phyloP scores from a whole-genome alignment of 192 early-diverging fungal genomes.

The Jimgerdemannia flammicorona region DNA sequence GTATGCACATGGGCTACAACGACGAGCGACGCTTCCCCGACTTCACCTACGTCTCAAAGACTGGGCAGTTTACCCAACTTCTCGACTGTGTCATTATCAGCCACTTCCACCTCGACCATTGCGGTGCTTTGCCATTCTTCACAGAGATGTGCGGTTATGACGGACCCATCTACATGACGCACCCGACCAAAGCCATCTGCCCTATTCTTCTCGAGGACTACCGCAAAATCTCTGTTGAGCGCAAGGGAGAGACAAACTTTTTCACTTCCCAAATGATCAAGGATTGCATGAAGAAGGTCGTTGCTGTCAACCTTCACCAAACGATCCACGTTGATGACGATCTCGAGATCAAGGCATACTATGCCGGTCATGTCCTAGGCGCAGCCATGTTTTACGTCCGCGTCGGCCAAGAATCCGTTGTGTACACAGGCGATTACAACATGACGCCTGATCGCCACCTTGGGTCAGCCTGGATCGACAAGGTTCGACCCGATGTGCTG shows the following conservation, averaged over 20 bases:
- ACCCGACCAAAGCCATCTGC: conserved; percentile 93
- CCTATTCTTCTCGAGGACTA: conserved; percentile 93
- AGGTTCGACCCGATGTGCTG: conserved; percentile 83
- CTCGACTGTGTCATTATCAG: conserved; percentile 93
- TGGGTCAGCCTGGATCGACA: conserved; percentile 96
- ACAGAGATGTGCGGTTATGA: conserved; percentile 94
- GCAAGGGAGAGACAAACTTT: conserved; percentile 86
- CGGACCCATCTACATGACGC: conserved; percentile 98
- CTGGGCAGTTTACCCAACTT: conserved; percentile 73
- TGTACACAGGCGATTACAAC: conserved; percentile 89
- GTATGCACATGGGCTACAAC: conserved; percentile 92
- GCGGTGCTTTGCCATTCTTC: conserved; percentile 94
- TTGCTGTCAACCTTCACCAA: conserved; percentile 81
- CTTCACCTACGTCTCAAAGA: conserved; percentile 86
- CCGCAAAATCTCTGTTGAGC: conserved; percentile 87
- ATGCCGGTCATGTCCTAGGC: conserved; percentile 97
- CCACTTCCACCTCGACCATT: conserved; percentile 99
- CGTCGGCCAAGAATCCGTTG: conserved; percentile 71
- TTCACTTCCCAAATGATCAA: conserved; percentile 87
- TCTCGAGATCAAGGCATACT: conserved; percentile 81
- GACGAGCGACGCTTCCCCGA: conserved; percentile 94
- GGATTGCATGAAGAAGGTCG: conserved; percentile 94
- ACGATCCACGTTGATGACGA: conserved; percentile 83
- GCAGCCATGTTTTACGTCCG: conserved; percentile 94
- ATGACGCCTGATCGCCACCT: conserved; percentile 91